These are phyloP conservation scores for Lachnellula hyalina DNA, from an alignment of 2,329 filamentous ascomycete genomes.

Conservation along the genomic window DNA sequence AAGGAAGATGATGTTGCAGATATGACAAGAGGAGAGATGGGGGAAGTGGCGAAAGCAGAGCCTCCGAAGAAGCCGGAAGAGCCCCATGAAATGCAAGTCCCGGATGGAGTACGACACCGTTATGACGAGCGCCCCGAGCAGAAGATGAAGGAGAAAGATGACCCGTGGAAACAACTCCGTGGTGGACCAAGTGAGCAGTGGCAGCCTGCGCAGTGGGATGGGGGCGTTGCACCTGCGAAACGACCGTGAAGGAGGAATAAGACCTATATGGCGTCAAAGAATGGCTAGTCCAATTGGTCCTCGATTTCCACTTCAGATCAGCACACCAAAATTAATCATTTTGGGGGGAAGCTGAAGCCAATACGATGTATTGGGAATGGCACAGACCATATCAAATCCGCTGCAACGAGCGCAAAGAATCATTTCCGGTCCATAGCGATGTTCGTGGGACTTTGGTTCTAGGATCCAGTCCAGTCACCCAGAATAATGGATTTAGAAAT, in stretches of 20 bases:
- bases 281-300: too few relatives aligned
- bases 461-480: too few relatives aligned
- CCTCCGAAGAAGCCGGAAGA: background rate
- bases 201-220: conserved; percentile 51
- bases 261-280: too few relatives aligned
- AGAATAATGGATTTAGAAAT: too few relatives aligned
- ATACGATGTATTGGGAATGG: too few relatives aligned
- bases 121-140: conserved; percentile 2
- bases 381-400: too few relatives aligned
- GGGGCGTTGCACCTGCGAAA: conserved; percentile 6
- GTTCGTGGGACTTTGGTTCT: too few relatives aligned
- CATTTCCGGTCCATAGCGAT: too few relatives aligned
- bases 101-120: background rate
- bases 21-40: background rate
- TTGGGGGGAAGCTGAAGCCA: too few relatives aligned
- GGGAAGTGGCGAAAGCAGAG: background rate
- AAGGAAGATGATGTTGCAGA: background rate
- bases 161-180: conserved; percentile 56
- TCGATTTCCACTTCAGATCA: too few relatives aligned
- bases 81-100: background rate
- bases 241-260: background rate
- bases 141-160: conserved; percentile 19
- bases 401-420: too few relatives aligned
- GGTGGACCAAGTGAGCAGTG: conserved; percentile 50
- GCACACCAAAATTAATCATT: too few relatives aligned